phyloP scores from a whole-genome alignment of 2,329 filamentous ascomycete species.

The Calcarisporium arbuscula region DNA sequence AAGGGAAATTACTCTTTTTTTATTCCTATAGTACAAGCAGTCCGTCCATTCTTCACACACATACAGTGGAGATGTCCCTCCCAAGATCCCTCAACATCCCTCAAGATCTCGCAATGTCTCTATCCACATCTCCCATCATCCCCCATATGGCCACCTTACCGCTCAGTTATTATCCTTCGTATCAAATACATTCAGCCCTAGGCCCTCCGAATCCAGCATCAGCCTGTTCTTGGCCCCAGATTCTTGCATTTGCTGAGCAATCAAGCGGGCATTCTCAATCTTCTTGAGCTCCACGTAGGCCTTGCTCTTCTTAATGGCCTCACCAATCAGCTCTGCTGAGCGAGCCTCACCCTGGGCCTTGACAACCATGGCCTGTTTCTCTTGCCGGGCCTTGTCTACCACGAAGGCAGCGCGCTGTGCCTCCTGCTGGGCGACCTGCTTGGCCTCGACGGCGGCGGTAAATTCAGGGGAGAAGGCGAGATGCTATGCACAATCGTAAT shows the following conservation, averaged over 20 bases:
- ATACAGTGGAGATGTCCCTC: conserved; percentile 41
- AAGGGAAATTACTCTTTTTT: conserved; percentile 5
- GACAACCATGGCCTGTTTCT: conserved; percentile 98
- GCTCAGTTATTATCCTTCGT: conserved; percentile 39
- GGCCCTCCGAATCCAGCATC: conserved; percentile 82
- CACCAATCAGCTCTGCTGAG: conserved; percentile 94
- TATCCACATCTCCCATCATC: neutral
- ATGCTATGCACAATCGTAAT: conserved; percentile 40
- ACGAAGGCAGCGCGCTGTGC: conserved; percentile 95
- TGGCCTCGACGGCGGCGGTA: conserved; percentile 66
- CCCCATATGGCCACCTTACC: neutral
- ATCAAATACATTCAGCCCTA: conserved; percentile 82
- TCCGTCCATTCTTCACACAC: conserved; percentile 21
- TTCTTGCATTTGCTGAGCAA: conserved; percentile 85
- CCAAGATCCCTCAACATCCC: conserved; percentile 10
- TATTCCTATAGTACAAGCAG: conserved; percentile 25
- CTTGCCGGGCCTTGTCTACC: conserved; percentile 96
- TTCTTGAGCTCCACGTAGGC: conserved; percentile 95
- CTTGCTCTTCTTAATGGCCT: conserved; percentile 99
- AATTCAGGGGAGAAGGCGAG: conserved; percentile 69
- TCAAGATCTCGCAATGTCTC: too few species aligned
- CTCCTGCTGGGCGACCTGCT: conserved; percentile 80
- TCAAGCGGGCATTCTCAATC: conserved; percentile 90
- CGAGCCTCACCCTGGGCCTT: conserved; percentile 98
- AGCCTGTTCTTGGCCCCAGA: conserved; percentile 84